Percentiles rank a stretch among this genome's conserved stretches.
These are phyloP conservation scores for Metschnikowia vanudenii DNA, from an alignment of 805 yeast species.

Conservation along the genomic window DNA sequence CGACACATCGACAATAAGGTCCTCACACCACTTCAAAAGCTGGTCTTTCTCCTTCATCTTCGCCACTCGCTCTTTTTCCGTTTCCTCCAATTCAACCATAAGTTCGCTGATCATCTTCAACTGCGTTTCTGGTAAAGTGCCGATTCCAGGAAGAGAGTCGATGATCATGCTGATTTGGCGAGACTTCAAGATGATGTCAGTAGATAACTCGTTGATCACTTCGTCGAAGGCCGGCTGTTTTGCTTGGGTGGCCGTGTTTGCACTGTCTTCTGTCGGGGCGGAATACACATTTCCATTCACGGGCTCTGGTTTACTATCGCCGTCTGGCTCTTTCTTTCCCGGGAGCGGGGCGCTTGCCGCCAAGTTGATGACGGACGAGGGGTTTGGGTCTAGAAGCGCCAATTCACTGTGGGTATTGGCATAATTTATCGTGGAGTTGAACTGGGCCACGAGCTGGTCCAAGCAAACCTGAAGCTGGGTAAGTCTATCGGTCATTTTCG, in stretches of 20 bases:
- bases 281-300: constrained; percentile 11
- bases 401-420: constrained; percentile 46
- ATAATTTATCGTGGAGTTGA: constrained; percentile 73
- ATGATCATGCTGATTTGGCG: constrained; percentile 84
- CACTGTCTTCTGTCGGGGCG: neutral
- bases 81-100: constrained; percentile 57
- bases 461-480: constrained; percentile 88
- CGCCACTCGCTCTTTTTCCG: constrained; percentile 56
- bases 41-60: constrained; percentile 65
- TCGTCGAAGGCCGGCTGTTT: constrained; percentile 30
- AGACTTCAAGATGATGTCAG: constrained; percentile 81
- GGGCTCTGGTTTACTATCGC: constrained; percentile 15
- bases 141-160: constrained; percentile 90
- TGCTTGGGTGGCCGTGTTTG: neutral
- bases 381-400: constrained; percentile 52
- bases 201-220: constrained; percentile 72
- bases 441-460: constrained; percentile 78
- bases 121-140: constrained; percentile 76
- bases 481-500: constrained; percentile 73
- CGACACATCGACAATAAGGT: constrained; percentile 59
- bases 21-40: constrained; percentile 60
- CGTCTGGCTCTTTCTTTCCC: constrained; percentile 24
- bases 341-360: constrained; percentile 55
- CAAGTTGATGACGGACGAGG: constrained; percentile 63
- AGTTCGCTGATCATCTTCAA: constrained; percentile 59